These are phyloP conservation scores for Peronospora destructor DNA, from an alignment of 352 stramenopile genomes.

Conservation along the genomic window DNA sequence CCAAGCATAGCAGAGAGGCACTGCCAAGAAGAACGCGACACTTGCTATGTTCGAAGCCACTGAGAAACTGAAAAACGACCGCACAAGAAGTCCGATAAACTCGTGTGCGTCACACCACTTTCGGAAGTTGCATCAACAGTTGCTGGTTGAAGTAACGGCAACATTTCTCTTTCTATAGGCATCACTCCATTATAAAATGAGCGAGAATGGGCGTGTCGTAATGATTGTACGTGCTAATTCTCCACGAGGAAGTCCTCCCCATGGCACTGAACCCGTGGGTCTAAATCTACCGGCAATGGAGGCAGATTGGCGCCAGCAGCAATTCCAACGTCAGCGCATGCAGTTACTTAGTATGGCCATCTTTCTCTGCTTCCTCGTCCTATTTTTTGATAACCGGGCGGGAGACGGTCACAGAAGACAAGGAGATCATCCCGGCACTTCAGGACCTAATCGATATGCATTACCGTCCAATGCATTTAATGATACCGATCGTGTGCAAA, in stretches of 20 bases:
- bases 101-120: background rate
- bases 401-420: constrained; percentile 23
- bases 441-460: constrained; percentile 31
- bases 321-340: constrained; percentile 85
- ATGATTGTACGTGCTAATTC: constrained; percentile 75
- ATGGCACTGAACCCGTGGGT: constrained; percentile 22
- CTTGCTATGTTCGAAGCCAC: constrained; percentile 4
- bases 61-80: background rate
- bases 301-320: constrained; percentile 74
- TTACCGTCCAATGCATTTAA: constrained; percentile 47
- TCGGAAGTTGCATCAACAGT: background rate
- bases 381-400: constrained; percentile 79
- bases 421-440: constrained; percentile 12
- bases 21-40: constrained; percentile 1
- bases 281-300: constrained; percentile 64
- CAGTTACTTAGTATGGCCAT: constrained; percentile 84
- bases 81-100: too few species aligned
- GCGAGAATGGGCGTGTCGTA: constrained; percentile 52
- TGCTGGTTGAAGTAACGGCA: background rate
- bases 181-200: constrained; percentile 14
- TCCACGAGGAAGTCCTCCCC: constrained; percentile 29
- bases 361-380: constrained; percentile 82
- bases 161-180: background rate
- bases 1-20: constrained; percentile 8
- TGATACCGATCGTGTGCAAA: constrained; percentile 47